Percentiles rank a stretch among this genome's conserved stretches.
phyloP scores from a whole-genome alignment of 345 rosid species.

The Raphanus raphanistrum region DNA sequence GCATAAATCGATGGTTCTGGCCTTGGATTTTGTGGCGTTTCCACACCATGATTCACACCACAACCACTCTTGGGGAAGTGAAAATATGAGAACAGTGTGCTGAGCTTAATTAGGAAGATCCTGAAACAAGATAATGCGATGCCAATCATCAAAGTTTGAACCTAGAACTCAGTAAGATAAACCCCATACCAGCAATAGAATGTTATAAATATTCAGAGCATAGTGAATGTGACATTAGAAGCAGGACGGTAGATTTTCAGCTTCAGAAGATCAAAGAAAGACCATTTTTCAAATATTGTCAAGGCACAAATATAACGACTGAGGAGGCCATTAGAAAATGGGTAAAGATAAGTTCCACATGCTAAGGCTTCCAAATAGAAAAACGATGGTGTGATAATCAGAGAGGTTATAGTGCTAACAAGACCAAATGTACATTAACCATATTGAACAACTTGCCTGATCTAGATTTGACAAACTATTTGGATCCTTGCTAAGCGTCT shows the following conservation, averaged over 20 bases:
- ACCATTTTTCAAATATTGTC: not conserved
- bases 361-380: slow-evolving; percentile 5
- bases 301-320: not conserved
- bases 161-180: not conserved
- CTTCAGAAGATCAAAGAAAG: slow-evolving; percentile 1
- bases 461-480: slow-evolving; percentile 96
- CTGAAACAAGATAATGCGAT: slow-evolving; percentile 47
- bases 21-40: slow-evolving; percentile 84
- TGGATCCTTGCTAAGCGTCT: slow-evolving; percentile 99
- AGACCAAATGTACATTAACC: not conserved
- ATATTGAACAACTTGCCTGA: slow-evolving; percentile 54
- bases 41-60: slow-evolving; percentile 99
- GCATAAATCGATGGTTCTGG: slow-evolving; percentile 96
- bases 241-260: not conserved
- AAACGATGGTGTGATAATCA: not conserved
- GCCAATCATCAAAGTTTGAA: slow-evolving; percentile 14
- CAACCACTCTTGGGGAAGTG: slow-evolving; percentile 96
- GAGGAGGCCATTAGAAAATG: not conserved
- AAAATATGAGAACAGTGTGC: slow-evolving; percentile 90
- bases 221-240: not conserved
- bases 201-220: not conserved
- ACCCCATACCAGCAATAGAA: slow-evolving; percentile 11
- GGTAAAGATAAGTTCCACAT: not conserved
- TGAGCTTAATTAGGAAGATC: slow-evolving; percentile 99
- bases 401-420: not conserved